Evolutionary conservation across 2,329 filamentous ascomycete species (phyloP), one percentile per base, ranked within the genome.

Genomic region (Verticillium nubilum): DNA sequence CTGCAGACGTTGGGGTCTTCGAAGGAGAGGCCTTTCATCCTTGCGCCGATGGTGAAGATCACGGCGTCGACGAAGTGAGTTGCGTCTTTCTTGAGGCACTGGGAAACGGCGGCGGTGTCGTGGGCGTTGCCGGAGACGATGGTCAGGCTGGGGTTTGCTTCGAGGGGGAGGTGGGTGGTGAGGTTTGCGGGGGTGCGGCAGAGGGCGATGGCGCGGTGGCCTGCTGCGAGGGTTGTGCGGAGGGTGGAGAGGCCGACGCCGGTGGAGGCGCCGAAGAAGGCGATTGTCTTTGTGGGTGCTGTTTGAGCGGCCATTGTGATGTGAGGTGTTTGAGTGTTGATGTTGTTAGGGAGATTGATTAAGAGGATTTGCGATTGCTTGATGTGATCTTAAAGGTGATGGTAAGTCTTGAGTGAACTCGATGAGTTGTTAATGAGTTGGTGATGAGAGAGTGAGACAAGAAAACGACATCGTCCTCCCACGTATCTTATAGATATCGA

Each of bases 221-320:
- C 77, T 12, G 75, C 76, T 17, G 74, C 71, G 9, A 85, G 76
- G 27, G 75, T 71, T 47, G 73, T 72, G 26, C 73, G 74, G 47
- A 85, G 76, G 17, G 75, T 73, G 2, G 79, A 70, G 59, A 82
- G 75, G 58, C 76, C 80, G 62, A 74, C 74, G 54, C 82, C 82
- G 33, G 76, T 77, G 25, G 78, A 83, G 50, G 81, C 79, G 60
- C 83, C 83, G 58, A 85, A 74, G 72, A 85, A 82, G 52, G 78
- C 74, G 59, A 83, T 68, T 3, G 78, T 76, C 62, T 78, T 75
- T 31, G 29, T 31, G 17, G 23, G 19, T 26, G 25, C 5, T 52
- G 42, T 52, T 23, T 13, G 50, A 37, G 9, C 15, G 33, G 4
- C 42, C 5, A 52, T 5, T 19, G 7, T 52, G n/a, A 52, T 17